Evolutionary conservation across 2,329 filamentous ascomycete genomes (phyloP).

Genomic region (Penicillium sp.): DNA sequence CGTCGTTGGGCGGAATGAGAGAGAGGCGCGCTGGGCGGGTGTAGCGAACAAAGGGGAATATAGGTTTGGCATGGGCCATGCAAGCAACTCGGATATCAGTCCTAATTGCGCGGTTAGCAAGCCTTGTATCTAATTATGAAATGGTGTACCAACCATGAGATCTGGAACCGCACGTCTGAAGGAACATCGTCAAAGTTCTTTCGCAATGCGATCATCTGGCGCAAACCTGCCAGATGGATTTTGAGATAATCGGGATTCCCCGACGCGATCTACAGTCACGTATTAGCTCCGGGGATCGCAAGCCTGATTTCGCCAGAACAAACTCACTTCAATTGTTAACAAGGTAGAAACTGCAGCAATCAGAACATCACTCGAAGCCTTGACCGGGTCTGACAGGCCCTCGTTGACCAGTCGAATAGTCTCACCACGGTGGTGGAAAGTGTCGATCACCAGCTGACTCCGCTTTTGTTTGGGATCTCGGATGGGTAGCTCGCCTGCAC

Average conservation of each 20-base stretch:
- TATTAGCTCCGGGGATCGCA: neutral
- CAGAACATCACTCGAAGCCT: slow-evolving; percentile 41
- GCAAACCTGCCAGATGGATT: slow-evolving; percentile 41
- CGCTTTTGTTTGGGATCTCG: slow-evolving; percentile 33
- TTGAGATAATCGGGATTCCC: slow-evolving; percentile 42
- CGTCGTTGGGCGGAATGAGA: slow-evolving; percentile 32
- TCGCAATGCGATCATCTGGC: slow-evolving; percentile 42
- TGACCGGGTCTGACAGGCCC: slow-evolving; percentile 38
- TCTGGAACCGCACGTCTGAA: slow-evolving; percentile 40
- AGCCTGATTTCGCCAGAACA: neutral
- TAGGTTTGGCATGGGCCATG: slow-evolving; percentile 40
- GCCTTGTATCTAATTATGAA: neutral
- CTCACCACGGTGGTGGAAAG: slow-evolving; percentile 41
- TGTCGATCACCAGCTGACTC: slow-evolving; percentile 38
- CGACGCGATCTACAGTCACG: slow-evolving; percentile 34
- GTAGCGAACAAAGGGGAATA: slow-evolving; percentile 41
- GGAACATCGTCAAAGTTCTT: slow-evolving; percentile 40
- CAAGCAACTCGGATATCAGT: slow-evolving; percentile 44
- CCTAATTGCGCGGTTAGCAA: slow-evolving; percentile 26
- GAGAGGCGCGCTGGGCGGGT: slow-evolving; percentile 32
- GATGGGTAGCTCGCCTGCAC: slow-evolving; percentile 35
- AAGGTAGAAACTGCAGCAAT: slow-evolving; percentile 42
- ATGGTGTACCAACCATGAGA: slow-evolving; percentile 36
- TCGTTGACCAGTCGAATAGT: slow-evolving; percentile 43
- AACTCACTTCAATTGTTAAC: slow-evolving; percentile 41